Evolutionary conservation across 2,329 filamentous ascomycete species (phyloP).

Genomic region (Conoideocrella luteorostrata): DNA sequence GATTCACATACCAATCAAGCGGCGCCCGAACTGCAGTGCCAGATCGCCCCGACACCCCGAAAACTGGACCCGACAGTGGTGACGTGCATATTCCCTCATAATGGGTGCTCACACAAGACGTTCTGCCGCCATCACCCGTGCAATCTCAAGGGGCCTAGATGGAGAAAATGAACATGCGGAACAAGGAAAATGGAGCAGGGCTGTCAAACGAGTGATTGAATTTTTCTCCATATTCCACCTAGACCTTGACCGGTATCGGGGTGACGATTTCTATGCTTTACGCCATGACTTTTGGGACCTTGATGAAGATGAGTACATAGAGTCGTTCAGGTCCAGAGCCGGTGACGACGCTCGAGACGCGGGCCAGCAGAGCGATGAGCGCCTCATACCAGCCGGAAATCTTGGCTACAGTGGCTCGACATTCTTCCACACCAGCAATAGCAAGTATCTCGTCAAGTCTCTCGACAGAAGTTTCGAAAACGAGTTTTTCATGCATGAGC

Average conservation of each 20-base stretch:
- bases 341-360: not conserved
- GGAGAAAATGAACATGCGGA: not conserved
- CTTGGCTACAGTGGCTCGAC: slow-evolving; percentile 71
- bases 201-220: not conserved
- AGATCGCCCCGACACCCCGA: too few relatives aligned
- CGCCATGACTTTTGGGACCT: slow-evolving; percentile 8
- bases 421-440: slow-evolving; percentile 62
- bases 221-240: slow-evolving; percentile 3
- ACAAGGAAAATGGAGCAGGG: not conserved
- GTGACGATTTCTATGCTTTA: slow-evolving; percentile 4
- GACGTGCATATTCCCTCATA: too few relatives aligned
- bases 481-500: slow-evolving; percentile 60
- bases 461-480: slow-evolving; percentile 65
- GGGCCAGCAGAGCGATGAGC: slow-evolving; percentile 24
- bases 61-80: too few relatives aligned
- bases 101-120: slow-evolving; percentile 1
- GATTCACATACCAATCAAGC: too few relatives aligned
- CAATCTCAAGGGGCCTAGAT: slow-evolving; percentile 1
- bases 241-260: slow-evolving; percentile 1
- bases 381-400: slow-evolving; percentile 49
- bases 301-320: slow-evolving; percentile 3
- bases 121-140: slow-evolving; percentile 1
- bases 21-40: too few relatives aligned
- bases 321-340: not conserved
- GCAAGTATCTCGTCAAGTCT: slow-evolving; percentile 65